Conservation (phyloP, 176 grass and related monocot species). For the Tillandsia leiboldiana region DNA sequence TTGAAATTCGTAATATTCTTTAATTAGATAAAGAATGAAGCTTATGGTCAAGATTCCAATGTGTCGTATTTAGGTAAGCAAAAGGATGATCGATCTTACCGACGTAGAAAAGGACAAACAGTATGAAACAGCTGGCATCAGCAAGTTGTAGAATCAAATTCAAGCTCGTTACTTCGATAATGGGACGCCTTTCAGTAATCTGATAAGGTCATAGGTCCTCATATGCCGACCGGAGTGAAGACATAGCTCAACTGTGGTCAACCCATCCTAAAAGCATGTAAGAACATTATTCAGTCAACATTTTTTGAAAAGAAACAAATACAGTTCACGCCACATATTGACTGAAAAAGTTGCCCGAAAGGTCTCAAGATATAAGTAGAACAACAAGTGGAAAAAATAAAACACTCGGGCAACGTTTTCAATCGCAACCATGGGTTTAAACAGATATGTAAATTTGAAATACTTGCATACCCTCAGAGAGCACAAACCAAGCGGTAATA, state of each 20-base stretch:
- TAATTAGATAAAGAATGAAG: no score
- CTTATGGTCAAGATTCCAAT: no score
- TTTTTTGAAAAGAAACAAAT: no score
- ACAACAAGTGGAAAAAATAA: not conserved
- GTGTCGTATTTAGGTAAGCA: not conserved
- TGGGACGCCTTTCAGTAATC: slow-evolving; percentile 58
- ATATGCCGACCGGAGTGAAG: slow-evolving; percentile 51
- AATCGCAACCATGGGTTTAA: no score
- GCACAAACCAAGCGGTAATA: no score
- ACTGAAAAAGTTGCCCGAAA: not conserved
- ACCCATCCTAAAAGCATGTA: slow-evolving; percentile 55
- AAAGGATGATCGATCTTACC: not conserved
- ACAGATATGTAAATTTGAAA: no score
- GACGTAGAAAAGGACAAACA: not conserved
- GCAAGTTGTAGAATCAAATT: slow-evolving; percentile 1
- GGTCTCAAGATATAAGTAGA: not conserved
- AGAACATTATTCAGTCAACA: not conserved
- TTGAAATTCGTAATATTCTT: no score
- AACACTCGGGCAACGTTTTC: no score
- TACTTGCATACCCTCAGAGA: no score
- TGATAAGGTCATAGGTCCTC: slow-evolving; percentile 72
- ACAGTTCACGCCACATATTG: no score
- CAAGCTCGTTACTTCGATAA: slow-evolving; percentile 24
- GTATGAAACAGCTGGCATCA: not conserved
- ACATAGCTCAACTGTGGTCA: slow-evolving; percentile 70